These are phyloP conservation scores for Hypoxylon sp. DNA, from an alignment of 2,329 filamentous ascomycete genomes.

Conservation along the genomic window DNA sequence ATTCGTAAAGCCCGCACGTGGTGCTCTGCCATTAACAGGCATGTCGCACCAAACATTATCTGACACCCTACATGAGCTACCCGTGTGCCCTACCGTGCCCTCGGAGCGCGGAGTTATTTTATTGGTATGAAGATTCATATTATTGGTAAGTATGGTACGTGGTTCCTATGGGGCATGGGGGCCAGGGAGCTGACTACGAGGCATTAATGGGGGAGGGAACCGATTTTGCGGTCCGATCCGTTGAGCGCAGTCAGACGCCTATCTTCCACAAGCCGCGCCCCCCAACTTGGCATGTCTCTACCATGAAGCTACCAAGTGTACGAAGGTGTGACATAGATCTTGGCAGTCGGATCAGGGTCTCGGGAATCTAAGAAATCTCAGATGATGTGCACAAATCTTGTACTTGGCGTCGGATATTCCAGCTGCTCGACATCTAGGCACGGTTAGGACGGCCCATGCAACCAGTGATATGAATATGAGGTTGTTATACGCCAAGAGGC, in stretches of 20 bases:
- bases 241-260: constrained; percentile 27
- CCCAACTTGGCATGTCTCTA: constrained; percentile 35
- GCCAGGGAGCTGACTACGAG: constrained; percentile 7
- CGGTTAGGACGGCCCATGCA: constrained; percentile 12
- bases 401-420: constrained; percentile 27
- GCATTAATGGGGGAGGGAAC: constrained; percentile 10
- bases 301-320: constrained; percentile 32
- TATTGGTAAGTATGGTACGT: constrained; percentile 29
- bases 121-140: neutral
- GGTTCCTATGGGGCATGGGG: constrained; percentile 35
- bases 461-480: constrained; percentile 7
- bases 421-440: constrained; percentile 1
- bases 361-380: constrained; percentile 22
- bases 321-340: constrained; percentile 33
- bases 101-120: constrained; percentile 43
- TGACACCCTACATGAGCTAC: constrained; percentile 17
- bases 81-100: no score
- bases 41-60: constrained; percentile 38
- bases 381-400: constrained; percentile 6
- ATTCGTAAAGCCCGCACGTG: constrained; percentile 38
- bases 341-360: constrained; percentile 41
- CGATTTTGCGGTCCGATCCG: constrained; percentile 36
- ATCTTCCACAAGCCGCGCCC: constrained; percentile 17
- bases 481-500: neutral
- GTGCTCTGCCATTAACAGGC: constrained; percentile 29